Percentiles rank a stretch among this genome's conserved stretches.
Evolutionary conservation across 108 stramenopile species (phyloP).

Genomic region (Fragilaria radians): DNA sequence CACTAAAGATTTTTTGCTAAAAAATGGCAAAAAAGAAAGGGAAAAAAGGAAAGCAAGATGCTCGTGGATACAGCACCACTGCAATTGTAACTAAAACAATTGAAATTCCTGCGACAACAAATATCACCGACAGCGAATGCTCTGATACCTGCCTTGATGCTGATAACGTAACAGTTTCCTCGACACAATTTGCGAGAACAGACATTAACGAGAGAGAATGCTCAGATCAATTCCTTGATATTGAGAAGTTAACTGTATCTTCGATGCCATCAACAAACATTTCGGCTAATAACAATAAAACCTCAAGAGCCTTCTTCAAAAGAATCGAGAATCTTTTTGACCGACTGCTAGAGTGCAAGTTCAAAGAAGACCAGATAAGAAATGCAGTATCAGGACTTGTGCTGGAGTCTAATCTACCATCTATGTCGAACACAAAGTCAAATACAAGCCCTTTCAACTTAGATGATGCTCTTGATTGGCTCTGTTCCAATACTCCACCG

Average conservation of each 20-base stretch:
- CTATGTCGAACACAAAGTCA: background rate
- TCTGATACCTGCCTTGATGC: no score
- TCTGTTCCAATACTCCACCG: constrained; percentile 48
- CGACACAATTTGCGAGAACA: no score
- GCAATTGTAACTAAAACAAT: background rate
- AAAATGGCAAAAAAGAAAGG: constrained; percentile 5
- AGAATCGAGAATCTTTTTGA: background rate
- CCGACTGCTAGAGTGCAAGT: background rate
- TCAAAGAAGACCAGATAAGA: constrained; percentile 23
- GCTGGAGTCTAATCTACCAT: no score
- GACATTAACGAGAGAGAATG: no score
- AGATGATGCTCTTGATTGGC: constrained; percentile 56
- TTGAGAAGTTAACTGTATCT: no score
- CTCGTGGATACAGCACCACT: background rate
- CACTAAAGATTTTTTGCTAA: background rate
- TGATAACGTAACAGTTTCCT: no score
- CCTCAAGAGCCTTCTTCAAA: background rate
- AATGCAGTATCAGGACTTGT: constrained; percentile 11
- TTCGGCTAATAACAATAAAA: background rate
- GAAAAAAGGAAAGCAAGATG: background rate
- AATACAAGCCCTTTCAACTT: constrained; percentile 32
- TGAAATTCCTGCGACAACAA: background rate
- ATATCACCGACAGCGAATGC: no score
- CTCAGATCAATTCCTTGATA: no score
- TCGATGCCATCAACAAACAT: no score